Base-by-base conservation (phyloP, 2,329 filamentous ascomycete genomes). In the Talaromyces sp. region DNA sequence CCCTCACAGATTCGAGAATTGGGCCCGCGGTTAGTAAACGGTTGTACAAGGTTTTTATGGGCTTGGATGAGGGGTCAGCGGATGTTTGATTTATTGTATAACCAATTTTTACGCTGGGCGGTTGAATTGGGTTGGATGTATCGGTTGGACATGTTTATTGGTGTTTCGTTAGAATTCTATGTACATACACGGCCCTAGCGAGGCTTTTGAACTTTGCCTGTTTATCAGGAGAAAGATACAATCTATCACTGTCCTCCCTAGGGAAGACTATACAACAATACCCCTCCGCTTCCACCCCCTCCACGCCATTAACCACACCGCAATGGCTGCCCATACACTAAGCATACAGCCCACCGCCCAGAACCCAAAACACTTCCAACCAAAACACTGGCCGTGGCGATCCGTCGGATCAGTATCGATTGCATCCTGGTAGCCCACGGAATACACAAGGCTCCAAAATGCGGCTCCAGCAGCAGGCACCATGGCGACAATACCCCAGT, bases 401-500 rank as follows among this genome's bases (percentile, higher is more conserved):
- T 56, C 51, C 9, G 14, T 16, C 5, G 56, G 56, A 30, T 54
- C 50, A 18, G 47, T 40, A 31, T 61, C 53, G 18, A 63, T 52
- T 10, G 66, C 75, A 61, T 64, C 71, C 67, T 78, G 75, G 61
- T 78, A 78, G 23, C 68, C 72, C 33, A 63, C 68, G 55, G 90
- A 91, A 74, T 98, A 99, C n/a, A 97, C 80, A 0, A 95, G 75
- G 0, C 93, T 92, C 92, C 94, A 99, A 34, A 96, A 83, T 0
- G 92, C 92, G 0, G 94, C 92, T 0, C 94, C 95, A 0, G 90
- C 78, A 0, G 95, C 95, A 2, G 95, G 95, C 61, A 94, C 88
- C 82, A 96, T 95, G 50, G 93, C 92, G 7, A 98, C 87, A 64
- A 98, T 93, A 9, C 95, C 95, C 87, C 94, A 99, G 70, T 99